Percentiles rank a stretch among this genome's conserved stretches.
Evolutionary conservation across 1,284 basidiomycete genomes (phyloP).

Genomic region (Apiotrichum siamense): DNA sequence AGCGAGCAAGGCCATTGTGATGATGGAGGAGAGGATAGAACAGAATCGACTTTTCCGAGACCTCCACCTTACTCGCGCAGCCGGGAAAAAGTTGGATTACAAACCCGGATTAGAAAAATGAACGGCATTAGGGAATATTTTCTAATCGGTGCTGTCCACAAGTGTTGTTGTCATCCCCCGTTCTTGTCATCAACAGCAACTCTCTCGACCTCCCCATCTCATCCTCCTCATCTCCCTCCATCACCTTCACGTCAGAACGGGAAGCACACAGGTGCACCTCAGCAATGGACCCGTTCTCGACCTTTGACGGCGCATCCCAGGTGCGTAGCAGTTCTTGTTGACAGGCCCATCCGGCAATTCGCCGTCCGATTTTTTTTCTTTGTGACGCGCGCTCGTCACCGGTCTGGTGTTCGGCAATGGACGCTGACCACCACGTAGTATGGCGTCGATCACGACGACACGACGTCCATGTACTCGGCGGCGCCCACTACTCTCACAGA

Average conservation of each 20-base stretch:
- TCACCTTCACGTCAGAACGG: neutral
- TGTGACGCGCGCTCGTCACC: no score
- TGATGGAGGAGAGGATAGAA: neutral
- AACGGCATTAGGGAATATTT: no score
- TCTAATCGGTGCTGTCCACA: no score
- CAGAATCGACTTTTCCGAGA: neutral
- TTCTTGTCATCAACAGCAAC: neutral
- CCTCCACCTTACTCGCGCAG: neutral
- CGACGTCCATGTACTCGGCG: slow-evolving; percentile 60
- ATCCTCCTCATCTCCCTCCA: neutral
- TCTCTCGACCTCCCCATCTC: neutral
- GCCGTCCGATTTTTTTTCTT: slow-evolving; percentile 63
- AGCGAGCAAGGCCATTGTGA: slow-evolving; percentile 6
- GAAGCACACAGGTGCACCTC: neutral
- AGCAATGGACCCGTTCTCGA: slow-evolving; percentile 74
- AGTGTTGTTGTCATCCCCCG: neutral
- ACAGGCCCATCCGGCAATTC: slow-evolving; percentile 25
- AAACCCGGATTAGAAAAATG: neutral
- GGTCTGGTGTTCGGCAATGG: no score
- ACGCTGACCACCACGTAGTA: slow-evolving; percentile 37
- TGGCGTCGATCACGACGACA: slow-evolving; percentile 67
- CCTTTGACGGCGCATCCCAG: slow-evolving; percentile 60
- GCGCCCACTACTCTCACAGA: slow-evolving; percentile 50
- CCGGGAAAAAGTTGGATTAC: neutral
- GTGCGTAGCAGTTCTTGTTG: slow-evolving; percentile 24